Evolutionary conservation across 768 basidiomycete genomes (phyloP), one percentile per base, ranked within the genome.

Genomic region (Podaxis carcinomalis): DNA sequence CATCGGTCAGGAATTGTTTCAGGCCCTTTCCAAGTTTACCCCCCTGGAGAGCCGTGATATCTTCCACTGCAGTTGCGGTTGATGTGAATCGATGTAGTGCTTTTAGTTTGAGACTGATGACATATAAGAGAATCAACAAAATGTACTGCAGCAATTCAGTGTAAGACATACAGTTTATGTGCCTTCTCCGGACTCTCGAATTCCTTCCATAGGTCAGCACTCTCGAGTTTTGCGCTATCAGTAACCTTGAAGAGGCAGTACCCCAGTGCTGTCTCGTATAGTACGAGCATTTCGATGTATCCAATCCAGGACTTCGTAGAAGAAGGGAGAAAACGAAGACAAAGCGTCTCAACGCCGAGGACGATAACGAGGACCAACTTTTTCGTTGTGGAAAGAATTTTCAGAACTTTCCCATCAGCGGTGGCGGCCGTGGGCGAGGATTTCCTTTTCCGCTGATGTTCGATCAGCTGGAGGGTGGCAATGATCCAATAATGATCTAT

Each of bases 191-290:
- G 93, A 52, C 87, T 91, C 77, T 95, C 87, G 69, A 98, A 98
- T 74, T 95, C 91, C 77, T 90, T 87, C 84, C 89, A 92, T 52
- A 98, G 75, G 75, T 97, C 88, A 59, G 89, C 88, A 65, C 85
- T 89, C 70, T 88, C 85, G 56, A 96, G 78, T 79, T 95, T 97
- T 58, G 90, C 90, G 42, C 92, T 80, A 77, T 94, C 89, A 56
- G 89, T 88, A 65, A 96, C 83, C 76, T 97, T 97, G 88, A 99
- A 98, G 57, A 99, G 89, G 80, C 93, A 95, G 81, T 94, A 98
- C 75, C 96, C 94, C 75, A 96, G 85, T 42, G 94, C 85, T 1
- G 94, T 95, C 80, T 98, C 97, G 79, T 95, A 94, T 65, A 99
- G 82, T 49, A 98, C 95, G 75, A 98, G 85, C 95, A 98, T 98